Percentiles rank a stretch among this genome's conserved stretches.
Evolutionary conservation across 2,329 filamentous ascomycete genomes (phyloP).

Genomic region (Herpotrichia juniperi): DNA sequence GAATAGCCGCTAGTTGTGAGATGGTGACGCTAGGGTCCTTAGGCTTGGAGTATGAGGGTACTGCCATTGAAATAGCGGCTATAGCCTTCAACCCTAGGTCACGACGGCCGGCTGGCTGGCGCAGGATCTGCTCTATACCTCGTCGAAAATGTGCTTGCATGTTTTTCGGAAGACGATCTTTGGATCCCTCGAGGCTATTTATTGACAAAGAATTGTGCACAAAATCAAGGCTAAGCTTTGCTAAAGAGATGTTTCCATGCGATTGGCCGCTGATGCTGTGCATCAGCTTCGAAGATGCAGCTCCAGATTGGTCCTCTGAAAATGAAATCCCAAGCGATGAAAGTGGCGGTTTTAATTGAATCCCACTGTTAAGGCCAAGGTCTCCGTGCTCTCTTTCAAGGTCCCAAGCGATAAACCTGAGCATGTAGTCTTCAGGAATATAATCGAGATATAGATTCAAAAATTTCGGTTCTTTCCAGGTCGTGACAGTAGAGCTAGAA

Average conservation of each 20-base stretch:
- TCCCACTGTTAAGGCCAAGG: constrained; percentile 10
- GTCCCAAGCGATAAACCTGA: constrained; percentile 22
- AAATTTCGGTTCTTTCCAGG: too few relatives aligned
- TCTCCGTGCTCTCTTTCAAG: constrained; percentile 29
- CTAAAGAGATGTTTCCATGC: neutral
- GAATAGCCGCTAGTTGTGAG: neutral
- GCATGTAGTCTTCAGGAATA: constrained; percentile 3
- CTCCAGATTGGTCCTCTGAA: neutral
- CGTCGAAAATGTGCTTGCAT: neutral
- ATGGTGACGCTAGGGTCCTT: neutral
- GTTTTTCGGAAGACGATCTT: neutral
- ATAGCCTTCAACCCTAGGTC: neutral
- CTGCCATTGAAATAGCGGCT: neutral
- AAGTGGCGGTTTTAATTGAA: constrained; percentile 14
- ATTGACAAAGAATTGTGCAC: neutral
- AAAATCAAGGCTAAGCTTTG: neutral
- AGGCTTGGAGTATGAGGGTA: too few relatives aligned
- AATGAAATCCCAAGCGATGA: constrained; percentile 4
- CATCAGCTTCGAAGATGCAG: neutral
- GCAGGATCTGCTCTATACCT: neutral
- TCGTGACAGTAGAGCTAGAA: too few relatives aligned
- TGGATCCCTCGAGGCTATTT: neutral
- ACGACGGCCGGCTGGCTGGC: neutral
- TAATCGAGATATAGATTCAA: constrained; percentile 17
- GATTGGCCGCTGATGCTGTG: neutral